Evolutionary conservation across 306 rosid species (phyloP), one percentile per base, ranked within the genome.

Genomic region (Quercus alba): DNA sequence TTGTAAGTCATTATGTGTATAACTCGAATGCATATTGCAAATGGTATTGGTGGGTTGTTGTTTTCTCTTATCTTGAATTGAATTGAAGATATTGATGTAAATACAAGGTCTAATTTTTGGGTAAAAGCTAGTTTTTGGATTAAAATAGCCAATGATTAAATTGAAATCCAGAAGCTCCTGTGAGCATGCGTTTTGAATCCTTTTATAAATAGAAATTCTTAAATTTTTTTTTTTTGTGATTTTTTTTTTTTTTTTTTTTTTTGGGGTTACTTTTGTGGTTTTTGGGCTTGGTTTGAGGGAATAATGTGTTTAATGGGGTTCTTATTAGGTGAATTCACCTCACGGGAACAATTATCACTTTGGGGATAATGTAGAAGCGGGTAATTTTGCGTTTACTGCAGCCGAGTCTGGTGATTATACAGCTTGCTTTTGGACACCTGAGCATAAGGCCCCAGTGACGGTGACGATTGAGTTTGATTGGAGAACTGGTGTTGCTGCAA

Each of bases 401-500:
- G 71, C 87, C 21, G 99, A 93, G 82, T 56, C 80, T 0, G 99
- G 99, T 44, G 98, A 93, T 79, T 88, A 95, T 72, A 46, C 84
- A 1, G 75, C 94, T 57, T 95, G 99, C 88, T 95, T 95, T 84
- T 89, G 86, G 93, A 88, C 86, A 13, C 80, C 84, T 0, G 93
- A 85, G 14, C 87, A 78, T 77, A 86, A 75, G 83, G 87, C 85
- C 35, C 76, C 82, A 1, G 10, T 64, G 4, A 75, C 49, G 2
- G 86, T 93, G 78, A 81, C 87, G 0, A 13, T 95, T 73, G 98
- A 95, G 41, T 87, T 95, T 64, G 99, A 95, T 6, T 95, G 98
- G 97, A 91, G 82, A 82, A 89, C 93, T 61, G 98, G 98, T 44
- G 84, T 95, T 86, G 91, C 96, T 66, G 91, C 99, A 26, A 89